Percentiles rank a stretch among this genome's conserved stretches.
phyloP scores from a whole-genome alignment of 2,329 filamentous ascomycete genomes.

The Cordyceps pruinosa region DNA sequence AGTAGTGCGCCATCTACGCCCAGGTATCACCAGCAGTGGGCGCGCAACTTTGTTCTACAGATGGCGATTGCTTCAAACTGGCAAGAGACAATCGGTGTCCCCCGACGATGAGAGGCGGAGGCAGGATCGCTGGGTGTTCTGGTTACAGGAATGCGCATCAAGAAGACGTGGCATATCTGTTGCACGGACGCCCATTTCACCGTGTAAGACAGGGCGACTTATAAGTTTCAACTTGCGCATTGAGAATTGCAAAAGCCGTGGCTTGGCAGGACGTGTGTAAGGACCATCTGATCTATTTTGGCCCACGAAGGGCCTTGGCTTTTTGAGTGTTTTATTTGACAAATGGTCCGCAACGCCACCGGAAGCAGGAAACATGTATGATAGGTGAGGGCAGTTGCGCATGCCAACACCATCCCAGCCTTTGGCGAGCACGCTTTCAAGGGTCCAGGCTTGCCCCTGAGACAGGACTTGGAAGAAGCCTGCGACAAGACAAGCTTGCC shows the following conservation, averaged over 20 bases:
- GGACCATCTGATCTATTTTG: constrained; percentile 8
- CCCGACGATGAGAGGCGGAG: background rate
- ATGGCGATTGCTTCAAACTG: background rate
- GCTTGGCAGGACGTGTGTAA: constrained; percentile 10
- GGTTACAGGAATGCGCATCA: background rate
- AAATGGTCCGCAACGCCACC: background rate
- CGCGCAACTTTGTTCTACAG: background rate
- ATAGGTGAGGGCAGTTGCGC: background rate
- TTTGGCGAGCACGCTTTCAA: background rate
- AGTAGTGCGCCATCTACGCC: background rate
- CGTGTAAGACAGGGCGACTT: background rate
- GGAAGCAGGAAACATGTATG: background rate
- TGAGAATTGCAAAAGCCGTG: background rate
- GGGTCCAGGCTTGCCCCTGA: constrained; percentile 10
- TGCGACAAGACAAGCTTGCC: constrained; percentile 10
- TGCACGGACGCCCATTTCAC: background rate
- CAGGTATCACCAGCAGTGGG: background rate
- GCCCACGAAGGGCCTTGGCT: background rate
- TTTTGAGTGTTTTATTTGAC: background rate
- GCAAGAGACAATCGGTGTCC: background rate
- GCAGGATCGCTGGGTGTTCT: background rate
- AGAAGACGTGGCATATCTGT: background rate
- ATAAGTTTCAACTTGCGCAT: constrained; percentile 6
- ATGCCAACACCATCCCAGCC: background rate
- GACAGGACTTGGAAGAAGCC: background rate